Percentiles rank a stretch among this genome's conserved stretches.
Evolutionary conservation across 768 basidiomycete genomes (phyloP).

Genomic region (Russula emetica): DNA sequence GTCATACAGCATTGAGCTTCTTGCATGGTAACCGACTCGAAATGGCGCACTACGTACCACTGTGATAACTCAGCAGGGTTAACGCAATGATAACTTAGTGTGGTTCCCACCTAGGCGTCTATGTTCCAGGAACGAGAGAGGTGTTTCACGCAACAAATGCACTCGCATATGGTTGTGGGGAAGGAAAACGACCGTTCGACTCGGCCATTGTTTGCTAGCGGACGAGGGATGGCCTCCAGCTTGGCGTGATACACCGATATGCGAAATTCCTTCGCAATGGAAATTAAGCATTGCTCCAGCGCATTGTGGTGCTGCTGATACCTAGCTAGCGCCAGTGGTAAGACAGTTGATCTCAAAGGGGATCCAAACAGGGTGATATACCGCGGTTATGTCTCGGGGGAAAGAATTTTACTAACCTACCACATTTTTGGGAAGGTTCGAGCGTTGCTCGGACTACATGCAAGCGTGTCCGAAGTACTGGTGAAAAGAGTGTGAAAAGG

Average conservation of each 20-base stretch:
- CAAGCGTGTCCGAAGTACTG: neutral
- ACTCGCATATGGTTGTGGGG: too few relatives aligned
- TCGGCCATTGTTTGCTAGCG: too few relatives aligned
- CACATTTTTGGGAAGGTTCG: neutral
- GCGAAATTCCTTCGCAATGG: too few relatives aligned
- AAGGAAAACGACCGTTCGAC: neutral
- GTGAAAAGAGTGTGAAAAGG: too few relatives aligned
- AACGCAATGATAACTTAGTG: neutral
- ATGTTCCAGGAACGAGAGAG: neutral
- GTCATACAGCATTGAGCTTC: neutral
- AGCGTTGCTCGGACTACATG: neutral
- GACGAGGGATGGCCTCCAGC: too few relatives aligned
- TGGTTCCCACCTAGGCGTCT: neutral
- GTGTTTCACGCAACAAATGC: too few relatives aligned
- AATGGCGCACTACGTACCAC: neutral
- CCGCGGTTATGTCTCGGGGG: too few relatives aligned
- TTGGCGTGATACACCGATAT: too few relatives aligned
- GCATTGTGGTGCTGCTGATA: neutral
- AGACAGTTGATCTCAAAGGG: too few relatives aligned
- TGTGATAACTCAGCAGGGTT: neutral
- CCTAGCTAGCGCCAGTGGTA: too few relatives aligned
- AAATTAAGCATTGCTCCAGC: neutral
- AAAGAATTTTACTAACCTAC: too few relatives aligned
- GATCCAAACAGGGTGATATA: too few relatives aligned
- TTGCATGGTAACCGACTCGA: neutral